Evolutionary conservation across 441 rosid species (phyloP).

Genomic region (Isatis lusitanica): DNA sequence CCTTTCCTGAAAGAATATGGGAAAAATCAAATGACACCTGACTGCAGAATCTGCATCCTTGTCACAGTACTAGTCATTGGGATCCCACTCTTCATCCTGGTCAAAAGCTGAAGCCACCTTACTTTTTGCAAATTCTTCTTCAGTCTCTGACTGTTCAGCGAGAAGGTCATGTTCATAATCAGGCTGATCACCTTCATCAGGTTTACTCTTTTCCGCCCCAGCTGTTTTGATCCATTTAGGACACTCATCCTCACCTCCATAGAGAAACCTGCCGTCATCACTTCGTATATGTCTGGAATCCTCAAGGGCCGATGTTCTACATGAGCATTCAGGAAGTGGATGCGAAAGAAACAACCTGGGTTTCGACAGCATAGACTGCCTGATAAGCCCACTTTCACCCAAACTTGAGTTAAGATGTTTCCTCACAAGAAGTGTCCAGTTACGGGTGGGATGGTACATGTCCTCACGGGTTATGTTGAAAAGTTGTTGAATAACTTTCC

Average conservation of each 20-base stretch:
- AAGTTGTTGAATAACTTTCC: slow-evolving; percentile 63
- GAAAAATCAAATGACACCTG: slow-evolving; percentile 33
- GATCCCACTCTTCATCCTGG: slow-evolving; percentile 93
- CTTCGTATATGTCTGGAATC: slow-evolving; percentile 38
- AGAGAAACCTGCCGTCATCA: slow-evolving; percentile 56
- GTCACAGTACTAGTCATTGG: slow-evolving; percentile 61
- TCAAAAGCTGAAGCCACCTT: slow-evolving; percentile 49
- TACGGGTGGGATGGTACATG: slow-evolving; percentile 72
- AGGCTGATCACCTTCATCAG: slow-evolving; percentile 48
- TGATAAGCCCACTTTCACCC: slow-evolving; percentile 70
- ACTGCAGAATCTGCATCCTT: slow-evolving; percentile 12
- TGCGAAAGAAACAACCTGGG: slow-evolving; percentile 74
- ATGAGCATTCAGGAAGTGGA: slow-evolving; percentile 96
- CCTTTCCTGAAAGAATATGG: slow-evolving; percentile 36
- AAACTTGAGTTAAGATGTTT: slow-evolving; percentile 83
- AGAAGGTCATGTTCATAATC: slow-evolving; percentile 58
- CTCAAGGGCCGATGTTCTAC: slow-evolving; percentile 61
- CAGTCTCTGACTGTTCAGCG: slow-evolving; percentile 60
- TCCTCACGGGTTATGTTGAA: slow-evolving; percentile 62
- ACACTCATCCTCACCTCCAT: slow-evolving; percentile 89
- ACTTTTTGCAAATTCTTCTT: slow-evolving; percentile 47
- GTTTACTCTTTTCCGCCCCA: slow-evolving; percentile 41
- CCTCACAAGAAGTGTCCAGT: slow-evolving; percentile 72
- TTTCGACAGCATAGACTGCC: slow-evolving; percentile 70
- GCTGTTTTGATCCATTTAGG: slow-evolving; percentile 83